phyloP scores from a whole-genome alignment of 2,329 filamentous ascomycete genomes.

The Grosmannia clavigera region DNA sequence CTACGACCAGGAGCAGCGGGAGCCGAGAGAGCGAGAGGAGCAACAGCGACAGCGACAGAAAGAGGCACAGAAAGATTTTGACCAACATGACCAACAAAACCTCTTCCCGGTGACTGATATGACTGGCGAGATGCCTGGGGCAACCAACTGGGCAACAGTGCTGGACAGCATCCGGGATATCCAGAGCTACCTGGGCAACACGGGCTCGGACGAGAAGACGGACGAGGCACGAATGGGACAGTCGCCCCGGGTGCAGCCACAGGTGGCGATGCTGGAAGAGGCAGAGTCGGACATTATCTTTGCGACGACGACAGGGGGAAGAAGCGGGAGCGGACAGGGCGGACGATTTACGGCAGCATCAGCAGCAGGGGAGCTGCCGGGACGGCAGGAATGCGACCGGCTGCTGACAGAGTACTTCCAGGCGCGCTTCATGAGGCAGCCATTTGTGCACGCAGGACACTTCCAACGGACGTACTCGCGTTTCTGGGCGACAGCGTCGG shows the following conservation, averaged over 20 bases:
- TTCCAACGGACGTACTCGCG: conserved; percentile 36
- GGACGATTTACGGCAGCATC: conserved; percentile 18
- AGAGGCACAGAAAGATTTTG: too few relatives aligned
- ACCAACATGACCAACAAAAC: too few relatives aligned
- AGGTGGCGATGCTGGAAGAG: conserved; percentile 6
- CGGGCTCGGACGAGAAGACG: not conserved
- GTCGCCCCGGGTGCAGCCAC: not conserved
- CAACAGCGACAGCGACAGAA: not conserved
- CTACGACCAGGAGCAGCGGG: too few relatives aligned
- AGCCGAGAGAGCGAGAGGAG: too few relatives aligned
- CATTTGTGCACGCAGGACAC: conserved; percentile 28
- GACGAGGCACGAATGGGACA: too few relatives aligned
- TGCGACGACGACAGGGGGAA: conserved; percentile 9
- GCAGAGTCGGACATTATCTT: conserved; percentile 22
- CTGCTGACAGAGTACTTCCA: conserved; percentile 27
- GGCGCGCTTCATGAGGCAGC: conserved; percentile 23
- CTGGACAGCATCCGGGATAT: conserved; percentile 30
- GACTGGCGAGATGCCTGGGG: conserved; percentile 14
- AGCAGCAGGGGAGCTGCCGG: conserved; percentile 22
- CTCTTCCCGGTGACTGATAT: not conserved
- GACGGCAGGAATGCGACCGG: conserved; percentile 23
- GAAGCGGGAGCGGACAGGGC: not conserved
- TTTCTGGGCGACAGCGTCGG: conserved; percentile 26
- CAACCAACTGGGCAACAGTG: conserved; percentile 28
- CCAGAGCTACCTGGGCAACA: conserved; percentile 20